Evolutionary conservation across 2,329 filamentous ascomycete species (phyloP).

Genomic region (Xylaria sp.): DNA sequence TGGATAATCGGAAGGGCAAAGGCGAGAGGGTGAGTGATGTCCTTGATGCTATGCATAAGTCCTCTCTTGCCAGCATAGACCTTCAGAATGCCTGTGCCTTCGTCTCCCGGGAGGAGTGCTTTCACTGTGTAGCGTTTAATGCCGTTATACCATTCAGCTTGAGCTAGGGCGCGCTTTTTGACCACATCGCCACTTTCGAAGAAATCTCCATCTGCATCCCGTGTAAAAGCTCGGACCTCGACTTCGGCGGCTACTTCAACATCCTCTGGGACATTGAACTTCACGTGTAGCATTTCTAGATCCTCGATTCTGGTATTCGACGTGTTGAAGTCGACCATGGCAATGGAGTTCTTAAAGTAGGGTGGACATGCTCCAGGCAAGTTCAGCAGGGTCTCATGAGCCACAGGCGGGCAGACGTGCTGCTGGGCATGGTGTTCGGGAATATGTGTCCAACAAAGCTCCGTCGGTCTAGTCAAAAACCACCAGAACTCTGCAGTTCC

Average conservation of each 20-base stretch:
- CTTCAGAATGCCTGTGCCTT: constrained; percentile 85
- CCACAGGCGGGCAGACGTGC: constrained; percentile 87
- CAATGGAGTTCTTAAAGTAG: constrained; percentile 81
- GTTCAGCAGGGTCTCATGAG: constrained; percentile 83
- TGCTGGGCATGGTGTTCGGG: constrained; percentile 87
- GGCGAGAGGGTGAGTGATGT: constrained; percentile 91
- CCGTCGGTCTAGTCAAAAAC: constrained; percentile 86
- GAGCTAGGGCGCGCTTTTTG: constrained; percentile 84
- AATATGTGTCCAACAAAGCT: constrained; percentile 95
- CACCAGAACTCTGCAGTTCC: constrained; percentile 85
- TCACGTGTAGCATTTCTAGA: constrained; percentile 89
- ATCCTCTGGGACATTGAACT: constrained; percentile 85
- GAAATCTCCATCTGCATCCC: constrained; percentile 86
- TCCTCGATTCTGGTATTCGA: constrained; percentile 85
- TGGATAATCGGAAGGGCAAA: constrained; percentile 90
- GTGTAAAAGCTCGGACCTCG: constrained; percentile 78
- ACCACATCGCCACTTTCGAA: constrained; percentile 91
- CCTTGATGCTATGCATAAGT: constrained; percentile 95
- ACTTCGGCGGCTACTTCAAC: constrained; percentile 93
- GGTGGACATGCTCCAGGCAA: constrained; percentile 85
- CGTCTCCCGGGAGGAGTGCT: constrained; percentile 87
- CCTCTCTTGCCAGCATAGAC: constrained; percentile 93
- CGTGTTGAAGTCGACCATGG: constrained; percentile 90
- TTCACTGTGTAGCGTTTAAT: constrained; percentile 93
- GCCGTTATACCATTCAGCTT: constrained; percentile 88